Evolutionary conservation across 2,329 filamentous ascomycete species (phyloP), one percentile per base, ranked within the genome.

Genomic region (Fusarium sp.): DNA sequence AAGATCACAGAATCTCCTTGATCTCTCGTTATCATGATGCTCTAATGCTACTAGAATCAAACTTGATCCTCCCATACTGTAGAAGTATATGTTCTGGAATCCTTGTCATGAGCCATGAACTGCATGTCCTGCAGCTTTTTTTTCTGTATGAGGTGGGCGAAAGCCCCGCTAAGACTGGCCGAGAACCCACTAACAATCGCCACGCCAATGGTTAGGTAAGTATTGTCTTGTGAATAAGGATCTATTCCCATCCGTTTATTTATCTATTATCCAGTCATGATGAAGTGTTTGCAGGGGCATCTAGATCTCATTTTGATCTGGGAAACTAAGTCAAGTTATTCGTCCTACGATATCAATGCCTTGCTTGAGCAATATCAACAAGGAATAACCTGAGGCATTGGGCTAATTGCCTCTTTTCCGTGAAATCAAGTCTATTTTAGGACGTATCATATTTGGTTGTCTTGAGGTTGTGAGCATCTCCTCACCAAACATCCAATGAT

Each of bases 71-170:
- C 15, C 41, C 22, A 22, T 31, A 27, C 27, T 38, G 70, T 46
- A 70, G 57, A 33, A 58, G 55, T 60, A 49, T 56, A 45, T 56
- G 38, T 64, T 33, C 35, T 57, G 18, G 22, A 56, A 72, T 50
- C 66, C 70, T 71, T 73, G 70, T 70, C 62, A 63, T 71, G 42
- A 68, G 50, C 53, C 55, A 60, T 57, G 45, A 65, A 63, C 65
- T 58, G 38, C 50, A 54, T 65, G 47, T 56, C 61, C 60, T 53
- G 65, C 61, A 70, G 65, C 60, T 56, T 67, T 66, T 71, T 66
- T 31, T 31, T 68, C 41, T 67, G 31, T 29, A 33, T 55, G 27
- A 27, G 27, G 27, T 27, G 31, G 42, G 55, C 52, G 50, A 66
- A 41, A 52, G 65, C 57, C 58, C 70, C 70, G 70, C 65, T 45